These are phyloP conservation scores for Leishmania major DNA, from an alignment of 208 protist species.

Conservation along the genomic window DNA sequence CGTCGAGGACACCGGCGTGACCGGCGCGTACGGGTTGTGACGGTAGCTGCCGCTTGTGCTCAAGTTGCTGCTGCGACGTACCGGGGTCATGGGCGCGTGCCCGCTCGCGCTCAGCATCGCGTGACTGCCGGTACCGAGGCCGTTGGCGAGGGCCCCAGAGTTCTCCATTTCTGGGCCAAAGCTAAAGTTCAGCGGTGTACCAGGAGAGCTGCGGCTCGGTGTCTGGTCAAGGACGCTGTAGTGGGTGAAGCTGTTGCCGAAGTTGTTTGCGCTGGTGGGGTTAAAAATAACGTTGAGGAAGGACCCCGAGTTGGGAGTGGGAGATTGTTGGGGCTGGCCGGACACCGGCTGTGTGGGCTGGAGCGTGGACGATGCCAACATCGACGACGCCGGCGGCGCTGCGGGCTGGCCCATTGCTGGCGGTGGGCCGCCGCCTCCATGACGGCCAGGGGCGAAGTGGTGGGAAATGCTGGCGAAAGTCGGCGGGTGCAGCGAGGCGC, in stretches of 20 bases:
- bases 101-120: slow-evolving; percentile 14
- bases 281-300: slow-evolving; percentile 53
- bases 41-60: slow-evolving; percentile 53
- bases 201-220: slow-evolving; percentile 31
- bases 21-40: slow-evolving; percentile 69
- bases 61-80: slow-evolving; percentile 41
- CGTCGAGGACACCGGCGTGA: slow-evolving; percentile 49
- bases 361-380: background rate
- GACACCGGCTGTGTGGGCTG: background rate
- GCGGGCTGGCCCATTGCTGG: slow-evolving; percentile 6
- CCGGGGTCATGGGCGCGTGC: slow-evolving; percentile 30
- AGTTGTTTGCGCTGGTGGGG: slow-evolving; percentile 22
- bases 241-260: slow-evolving; percentile 26
- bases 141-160: slow-evolving; percentile 6
- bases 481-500: slow-evolving; percentile 15
- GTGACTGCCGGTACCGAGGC: slow-evolving; percentile 9
- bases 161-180: slow-evolving; percentile 37
- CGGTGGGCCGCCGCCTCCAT: slow-evolving; percentile 7
- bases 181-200: slow-evolving; percentile 55
- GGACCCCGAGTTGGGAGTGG: slow-evolving; percentile 24
- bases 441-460: slow-evolving; percentile 21
- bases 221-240: slow-evolving; percentile 22
- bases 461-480: slow-evolving; percentile 30
- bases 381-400: slow-evolving; percentile 13
- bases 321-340: slow-evolving; percentile 20